Percentiles rank a stretch among this genome's conserved stretches.
Conservation (phyloP, 768 basidiomycete species). For the Leucocoprinus sp. region DNA sequence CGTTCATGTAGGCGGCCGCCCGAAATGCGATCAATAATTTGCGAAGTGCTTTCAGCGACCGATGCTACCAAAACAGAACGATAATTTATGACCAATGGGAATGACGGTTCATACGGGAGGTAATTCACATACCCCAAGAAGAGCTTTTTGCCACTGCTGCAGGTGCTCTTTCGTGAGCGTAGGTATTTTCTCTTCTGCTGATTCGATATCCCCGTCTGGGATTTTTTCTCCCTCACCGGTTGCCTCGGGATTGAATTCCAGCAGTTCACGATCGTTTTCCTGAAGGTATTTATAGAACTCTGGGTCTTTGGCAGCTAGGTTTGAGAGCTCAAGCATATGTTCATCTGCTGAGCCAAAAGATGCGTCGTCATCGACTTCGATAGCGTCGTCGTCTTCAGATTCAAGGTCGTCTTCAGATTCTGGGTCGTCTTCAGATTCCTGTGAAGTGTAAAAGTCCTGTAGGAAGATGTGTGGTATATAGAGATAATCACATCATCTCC, state of each 20-base stretch:
- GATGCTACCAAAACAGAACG: slow-evolving; percentile 45
- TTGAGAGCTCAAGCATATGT: slow-evolving; percentile 78
- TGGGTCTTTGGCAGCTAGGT: slow-evolving; percentile 93
- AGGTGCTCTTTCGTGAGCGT: slow-evolving; percentile 65
- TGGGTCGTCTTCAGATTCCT: slow-evolving; percentile 19
- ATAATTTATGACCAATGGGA: background rate
- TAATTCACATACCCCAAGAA: slow-evolving; percentile 60
- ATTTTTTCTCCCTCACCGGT: slow-evolving; percentile 32
- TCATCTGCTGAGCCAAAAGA: slow-evolving; percentile 78
- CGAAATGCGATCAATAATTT: slow-evolving; percentile 87
- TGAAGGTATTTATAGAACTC: slow-evolving; percentile 98
- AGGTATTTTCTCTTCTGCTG: slow-evolving; percentile 42
- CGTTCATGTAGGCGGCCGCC: slow-evolving; percentile 84
- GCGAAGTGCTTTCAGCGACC: slow-evolving; percentile 75
- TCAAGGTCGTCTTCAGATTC: slow-evolving; percentile 18
- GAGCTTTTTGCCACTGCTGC: slow-evolving; percentile 78
- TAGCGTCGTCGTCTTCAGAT: slow-evolving; percentile 18
- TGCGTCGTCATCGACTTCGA: slow-evolving; percentile 43
- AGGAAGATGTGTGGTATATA: background rate
- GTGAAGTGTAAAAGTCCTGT: slow-evolving; percentile 4
- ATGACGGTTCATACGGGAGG: background rate
- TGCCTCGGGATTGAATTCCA: slow-evolving; percentile 59
- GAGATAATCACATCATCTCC: slow-evolving; percentile 15
- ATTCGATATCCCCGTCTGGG: slow-evolving; percentile 38
- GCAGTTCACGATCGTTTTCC: slow-evolving; percentile 89